Evolutionary conservation across 2,329 filamentous ascomycete genomes (phyloP).

Genomic region (Parascedosporium putredinis): DNA sequence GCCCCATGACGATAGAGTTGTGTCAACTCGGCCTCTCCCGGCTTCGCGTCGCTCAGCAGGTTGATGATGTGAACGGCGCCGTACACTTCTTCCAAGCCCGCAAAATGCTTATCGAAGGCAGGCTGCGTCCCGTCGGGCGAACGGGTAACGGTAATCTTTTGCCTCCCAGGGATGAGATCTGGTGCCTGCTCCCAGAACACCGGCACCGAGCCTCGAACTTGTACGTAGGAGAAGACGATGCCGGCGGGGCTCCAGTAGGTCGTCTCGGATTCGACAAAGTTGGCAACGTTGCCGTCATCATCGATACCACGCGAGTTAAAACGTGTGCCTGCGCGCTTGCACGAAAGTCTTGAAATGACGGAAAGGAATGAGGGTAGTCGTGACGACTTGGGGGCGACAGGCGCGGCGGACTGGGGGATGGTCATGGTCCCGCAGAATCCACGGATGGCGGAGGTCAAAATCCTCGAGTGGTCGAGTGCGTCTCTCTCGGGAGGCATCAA

Average conservation of each 20-base stretch:
- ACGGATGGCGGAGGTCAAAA: slow-evolving; percentile 86
- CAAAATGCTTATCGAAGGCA: slow-evolving; percentile 92
- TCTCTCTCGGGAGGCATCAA: slow-evolving; percentile 65
- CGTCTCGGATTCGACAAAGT: slow-evolving; percentile 97
- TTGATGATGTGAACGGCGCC: slow-evolving; percentile 90
- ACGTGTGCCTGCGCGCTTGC: slow-evolving; percentile 78
- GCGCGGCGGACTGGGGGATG: slow-evolving; percentile 66
- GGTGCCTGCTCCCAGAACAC: slow-evolving; percentile 95
- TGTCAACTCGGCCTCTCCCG: slow-evolving; percentile 75
- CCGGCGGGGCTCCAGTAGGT: slow-evolving; percentile 74
- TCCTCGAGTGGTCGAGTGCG: slow-evolving; percentile 73
- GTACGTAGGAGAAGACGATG: slow-evolving; percentile 83
- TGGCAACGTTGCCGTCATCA: slow-evolving; percentile 93
- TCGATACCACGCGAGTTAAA: slow-evolving; percentile 98
- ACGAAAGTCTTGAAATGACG: slow-evolving; percentile 84
- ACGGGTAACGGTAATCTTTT: slow-evolving; percentile 85
- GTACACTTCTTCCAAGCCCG: slow-evolving; percentile 74
- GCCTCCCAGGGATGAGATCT: slow-evolving; percentile 79
- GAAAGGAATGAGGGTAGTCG: slow-evolving; percentile 78
- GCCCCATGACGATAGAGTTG: slow-evolving; percentile 71
- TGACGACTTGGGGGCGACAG: slow-evolving; percentile 38
- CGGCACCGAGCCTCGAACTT: slow-evolving; percentile 85
- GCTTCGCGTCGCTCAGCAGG: slow-evolving; percentile 81
- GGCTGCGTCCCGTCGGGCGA: slow-evolving; percentile 86
- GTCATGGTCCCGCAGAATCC: slow-evolving; percentile 84